phyloP scores from a whole-genome alignment of 108 stramenopile genomes.

The Skeletonema menzelii region DNA sequence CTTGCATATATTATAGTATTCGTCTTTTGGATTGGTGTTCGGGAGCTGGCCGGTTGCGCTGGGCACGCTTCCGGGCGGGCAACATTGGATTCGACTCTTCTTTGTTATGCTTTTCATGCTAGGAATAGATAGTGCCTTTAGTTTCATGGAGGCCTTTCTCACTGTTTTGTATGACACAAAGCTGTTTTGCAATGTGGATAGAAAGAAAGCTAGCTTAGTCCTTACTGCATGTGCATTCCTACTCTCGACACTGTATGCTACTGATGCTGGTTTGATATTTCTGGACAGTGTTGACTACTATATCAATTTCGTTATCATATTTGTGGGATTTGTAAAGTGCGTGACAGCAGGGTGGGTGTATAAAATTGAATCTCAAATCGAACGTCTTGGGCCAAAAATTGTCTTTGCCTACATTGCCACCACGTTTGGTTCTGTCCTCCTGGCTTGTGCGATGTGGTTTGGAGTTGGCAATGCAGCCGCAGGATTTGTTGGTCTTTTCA shows the following conservation, averaged over 20 bases:
- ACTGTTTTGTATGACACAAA: conserved; percentile 33
- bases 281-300: conserved; percentile 68
- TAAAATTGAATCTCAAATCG: conserved; percentile 41
- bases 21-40: conserved; percentile 29
- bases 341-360: conserved; percentile 70
- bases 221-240: conserved; percentile 34
- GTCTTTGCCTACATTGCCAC: conserved; percentile 47
- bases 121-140: conserved; percentile 72
- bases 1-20: too few species aligned
- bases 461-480: conserved; percentile 42
- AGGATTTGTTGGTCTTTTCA: conserved; percentile 46
- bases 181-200: conserved; percentile 5
- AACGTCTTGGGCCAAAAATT: conserved; percentile 30
- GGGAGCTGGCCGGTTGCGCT: conserved; percentile 66
- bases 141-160: conserved; percentile 49
- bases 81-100: conserved; percentile 58
- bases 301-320: conserved; percentile 66
- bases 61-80: conserved; percentile 51
- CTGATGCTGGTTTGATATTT: conserved; percentile 59
- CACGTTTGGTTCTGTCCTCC: conserved; percentile 52
- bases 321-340: conserved; percentile 60
- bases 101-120: conserved; percentile 61
- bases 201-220: conserved; percentile 21
- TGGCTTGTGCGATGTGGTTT: conserved; percentile 55
- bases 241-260: conserved; percentile 48